Evolutionary conservation across 805 yeast species (phyloP), one percentile per base, ranked within the genome.

Genomic region (Brettanomyces nanus): DNA sequence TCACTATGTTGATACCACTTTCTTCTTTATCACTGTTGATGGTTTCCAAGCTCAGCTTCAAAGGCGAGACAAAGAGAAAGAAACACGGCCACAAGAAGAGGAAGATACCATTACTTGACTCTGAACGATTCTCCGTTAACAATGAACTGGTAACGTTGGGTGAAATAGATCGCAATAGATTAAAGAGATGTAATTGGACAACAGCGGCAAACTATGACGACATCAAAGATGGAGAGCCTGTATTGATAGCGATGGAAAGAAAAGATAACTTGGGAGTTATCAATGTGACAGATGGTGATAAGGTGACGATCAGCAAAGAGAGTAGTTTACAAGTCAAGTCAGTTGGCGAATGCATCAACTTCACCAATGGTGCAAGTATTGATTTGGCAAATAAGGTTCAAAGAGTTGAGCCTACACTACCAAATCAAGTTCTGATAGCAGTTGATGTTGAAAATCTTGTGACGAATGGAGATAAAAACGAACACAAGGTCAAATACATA

Each of bases 1-100:
- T 23, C 13, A 13, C 27, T 9, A 13, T 23, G 13, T 23, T 23
- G 9, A 10, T 23, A 23, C 27, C 27, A 11, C 35, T 31, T 11
- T 19, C 9, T 19, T 9, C 10, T 11, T 31, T 31, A 31, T 31
- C 23, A n/a, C 14, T 14, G 10, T 23, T 13, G 19, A 59, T 61
- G 65, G 64, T 56, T 2, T 45, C 58, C 2, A 60, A 55, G 40
- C 46, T 61, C 9, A 39, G 42, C 4, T 61, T 61, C 36, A 61
- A 61, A 41, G 61, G 61, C 2, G 58, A 54, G 14, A 51, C 45
- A 28, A 47, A 40, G 34, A 38, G 41, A 22, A 36, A 36, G 15
- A 56, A 51, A 37, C 43, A 31, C 10, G 26, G 21, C 3, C 34
- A 31, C 21, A 7, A 6, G 10, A n/a, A 44, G 33, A 39, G 29